phyloP scores from a whole-genome alignment of 768 basidiomycete genomes.

The Tephrocybe rancida region DNA sequence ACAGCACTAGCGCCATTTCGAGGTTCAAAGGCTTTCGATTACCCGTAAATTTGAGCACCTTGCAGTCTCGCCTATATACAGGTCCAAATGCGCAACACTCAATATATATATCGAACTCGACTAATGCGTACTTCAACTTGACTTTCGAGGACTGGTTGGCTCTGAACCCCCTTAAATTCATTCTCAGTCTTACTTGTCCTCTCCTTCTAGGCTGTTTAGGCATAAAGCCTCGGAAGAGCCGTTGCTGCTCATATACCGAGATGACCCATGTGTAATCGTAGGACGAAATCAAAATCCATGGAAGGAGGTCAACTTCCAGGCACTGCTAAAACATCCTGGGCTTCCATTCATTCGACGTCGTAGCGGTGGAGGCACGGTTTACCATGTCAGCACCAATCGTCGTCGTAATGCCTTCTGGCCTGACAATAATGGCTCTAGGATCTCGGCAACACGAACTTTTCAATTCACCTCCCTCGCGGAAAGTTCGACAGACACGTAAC shows the following conservation, averaged over 20 bases:
- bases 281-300: constrained; percentile 98
- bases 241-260: constrained; percentile 85
- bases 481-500: constrained; percentile 82
- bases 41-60: constrained; percentile 9
- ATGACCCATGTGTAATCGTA: constrained; percentile 88
- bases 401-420: neutral
- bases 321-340: constrained; percentile 45
- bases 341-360: constrained; percentile 83
- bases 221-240: constrained; percentile 68
- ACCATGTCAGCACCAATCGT: constrained; percentile 67
- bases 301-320: constrained; percentile 88
- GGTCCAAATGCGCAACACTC: constrained; percentile 41
- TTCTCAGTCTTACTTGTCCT: neutral
- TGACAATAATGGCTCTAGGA: constrained; percentile 57
- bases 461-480: constrained; percentile 83
- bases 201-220: constrained; percentile 55
- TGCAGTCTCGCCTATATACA: constrained; percentile 12
- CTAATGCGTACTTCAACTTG: constrained; percentile 88
- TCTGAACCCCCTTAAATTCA: neutral
- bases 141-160: constrained; percentile 86
- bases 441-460: constrained; percentile 96
- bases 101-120: constrained; percentile 76
- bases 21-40: constrained; percentile 18
- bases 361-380: constrained; percentile 96
- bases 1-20: too few relatives aligned